These are phyloP conservation scores for Penicillium sp. DNA, from an alignment of 2,329 filamentous ascomycete species.

Conservation along the genomic window DNA sequence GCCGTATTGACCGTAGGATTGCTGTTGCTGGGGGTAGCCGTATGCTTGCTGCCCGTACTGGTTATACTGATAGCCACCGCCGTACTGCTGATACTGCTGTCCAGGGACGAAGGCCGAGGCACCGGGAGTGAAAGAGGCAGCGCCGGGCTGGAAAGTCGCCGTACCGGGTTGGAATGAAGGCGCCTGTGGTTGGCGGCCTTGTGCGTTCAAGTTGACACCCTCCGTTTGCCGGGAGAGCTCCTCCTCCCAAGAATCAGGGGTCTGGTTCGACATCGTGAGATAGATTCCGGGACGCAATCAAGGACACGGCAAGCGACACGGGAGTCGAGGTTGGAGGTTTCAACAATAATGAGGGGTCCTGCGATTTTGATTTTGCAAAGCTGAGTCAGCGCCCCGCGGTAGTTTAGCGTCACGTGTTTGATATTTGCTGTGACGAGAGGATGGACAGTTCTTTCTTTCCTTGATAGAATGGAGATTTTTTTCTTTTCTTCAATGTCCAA, in stretches of 20 bases:
- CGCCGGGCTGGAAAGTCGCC: conserved; percentile 65
- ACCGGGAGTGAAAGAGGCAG: conserved; percentile 71
- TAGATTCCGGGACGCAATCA: conserved; percentile 21
- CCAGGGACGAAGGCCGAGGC: conserved; percentile 72
- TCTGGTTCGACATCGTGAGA: conserved; percentile 69
- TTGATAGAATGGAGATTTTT: not conserved
- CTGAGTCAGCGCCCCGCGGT: conserved; percentile 28
- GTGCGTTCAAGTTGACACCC: conserved; percentile 70
- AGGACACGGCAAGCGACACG: conserved; percentile 26
- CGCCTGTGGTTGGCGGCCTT: conserved; percentile 50
- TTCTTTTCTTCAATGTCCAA: not conserved
- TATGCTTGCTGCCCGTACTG: conserved; percentile 42
- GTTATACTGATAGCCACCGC: conserved; percentile 36
- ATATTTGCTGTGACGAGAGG: not conserved
- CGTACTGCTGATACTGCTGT: conserved; percentile 65
- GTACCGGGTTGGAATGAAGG: conserved; percentile 66
- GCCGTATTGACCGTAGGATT: conserved; percentile 43
- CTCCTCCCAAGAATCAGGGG: conserved; percentile 91
- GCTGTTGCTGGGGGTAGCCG: conserved; percentile 46
- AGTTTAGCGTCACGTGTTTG: conserved; percentile 15
- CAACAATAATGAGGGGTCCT: conserved; percentile 29
- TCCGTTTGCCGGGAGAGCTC: conserved; percentile 77
- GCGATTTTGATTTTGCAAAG: conserved; percentile 25
- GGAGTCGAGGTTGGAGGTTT: conserved; percentile 20
- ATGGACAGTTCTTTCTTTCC: not conserved